Conservation (phyloP, 345 rosid genomes). For the Mallotus nudiflorus region DNA sequence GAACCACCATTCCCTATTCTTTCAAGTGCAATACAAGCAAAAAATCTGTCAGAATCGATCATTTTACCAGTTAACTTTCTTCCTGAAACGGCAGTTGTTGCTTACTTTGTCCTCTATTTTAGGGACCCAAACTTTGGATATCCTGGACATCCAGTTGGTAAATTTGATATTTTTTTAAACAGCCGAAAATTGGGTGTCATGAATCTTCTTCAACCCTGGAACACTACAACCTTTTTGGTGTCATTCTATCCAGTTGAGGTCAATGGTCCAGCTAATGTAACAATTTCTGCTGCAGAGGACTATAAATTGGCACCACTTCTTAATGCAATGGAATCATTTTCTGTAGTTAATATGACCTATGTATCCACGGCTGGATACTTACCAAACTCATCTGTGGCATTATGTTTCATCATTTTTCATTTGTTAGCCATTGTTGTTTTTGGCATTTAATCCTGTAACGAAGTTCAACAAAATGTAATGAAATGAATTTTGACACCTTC, state of each 20-base stretch:
- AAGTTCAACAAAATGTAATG: no score
- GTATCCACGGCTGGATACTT: not conserved
- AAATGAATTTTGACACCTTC: no score
- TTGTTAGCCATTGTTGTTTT: not conserved
- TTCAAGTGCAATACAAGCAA: slow-evolving; percentile 14
- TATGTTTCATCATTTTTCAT: not conserved
- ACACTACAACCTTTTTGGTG: not conserved
- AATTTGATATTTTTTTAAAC: not conserved
- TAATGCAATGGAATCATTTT: slow-evolving; percentile 22
- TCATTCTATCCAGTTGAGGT: not conserved
- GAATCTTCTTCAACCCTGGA: not conserved
- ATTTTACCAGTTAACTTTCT: slow-evolving; percentile 11
- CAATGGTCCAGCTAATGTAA: slow-evolving; percentile 10
- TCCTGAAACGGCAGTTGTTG: not conserved
- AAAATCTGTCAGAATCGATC: slow-evolving; percentile 9
- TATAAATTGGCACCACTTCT: slow-evolving; percentile 13
- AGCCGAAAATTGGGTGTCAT: not conserved
- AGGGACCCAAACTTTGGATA: not conserved
- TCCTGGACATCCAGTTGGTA: not conserved
- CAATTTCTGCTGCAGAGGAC: slow-evolving; percentile 7
- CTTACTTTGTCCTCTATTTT: slow-evolving; percentile 7
- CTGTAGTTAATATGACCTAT: not conserved
- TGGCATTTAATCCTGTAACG: no score
- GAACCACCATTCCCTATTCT: not conserved
- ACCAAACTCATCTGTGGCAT: not conserved